phyloP scores from a whole-genome alignment of 1,284 basidiomycete species.

The Porogramme epimiltina region DNA sequence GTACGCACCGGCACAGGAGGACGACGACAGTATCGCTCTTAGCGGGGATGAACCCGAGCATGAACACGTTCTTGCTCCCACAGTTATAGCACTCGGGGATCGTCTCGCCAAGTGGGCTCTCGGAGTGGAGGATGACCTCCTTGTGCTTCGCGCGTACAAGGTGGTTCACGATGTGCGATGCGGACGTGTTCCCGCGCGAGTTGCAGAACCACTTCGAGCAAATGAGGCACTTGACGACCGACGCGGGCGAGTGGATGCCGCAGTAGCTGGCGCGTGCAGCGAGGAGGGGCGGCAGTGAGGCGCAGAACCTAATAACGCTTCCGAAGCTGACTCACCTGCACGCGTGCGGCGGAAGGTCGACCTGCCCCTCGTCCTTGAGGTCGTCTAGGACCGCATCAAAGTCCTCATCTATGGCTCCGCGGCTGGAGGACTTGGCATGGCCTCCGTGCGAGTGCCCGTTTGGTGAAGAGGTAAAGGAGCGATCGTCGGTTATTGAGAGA shows the following conservation, averaged over 20 bases:
- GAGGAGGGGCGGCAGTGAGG: slow-evolving; percentile 1
- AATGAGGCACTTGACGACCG: slow-evolving; percentile 94
- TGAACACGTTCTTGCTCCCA: slow-evolving; percentile 99
- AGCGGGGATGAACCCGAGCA: slow-evolving; percentile 98
- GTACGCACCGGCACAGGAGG: slow-evolving; percentile 87
- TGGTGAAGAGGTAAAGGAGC: slow-evolving; percentile 37
- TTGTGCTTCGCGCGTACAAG: slow-evolving; percentile 99
- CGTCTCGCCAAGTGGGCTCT: slow-evolving; percentile 95
- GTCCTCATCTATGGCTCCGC: slow-evolving; percentile 70
- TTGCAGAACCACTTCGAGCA: slow-evolving; percentile 99
- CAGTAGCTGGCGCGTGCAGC: slow-evolving; percentile 78
- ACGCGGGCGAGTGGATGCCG: slow-evolving; percentile 97
- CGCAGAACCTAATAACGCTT: slow-evolving; percentile 1
- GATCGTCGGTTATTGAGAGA: slow-evolving; percentile 65
- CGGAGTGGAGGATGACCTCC: slow-evolving; percentile 95
- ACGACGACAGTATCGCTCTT: slow-evolving; percentile 99
- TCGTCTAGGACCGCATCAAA: slow-evolving; percentile 88
- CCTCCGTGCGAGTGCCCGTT: slow-evolving; percentile 42
- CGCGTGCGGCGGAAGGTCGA: slow-evolving; percentile 88
- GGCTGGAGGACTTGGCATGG: slow-evolving; percentile 29
- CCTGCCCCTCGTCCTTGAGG: slow-evolving; percentile 80
- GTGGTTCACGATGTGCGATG: slow-evolving; percentile 99
- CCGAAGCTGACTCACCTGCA: slow-evolving; percentile 74
- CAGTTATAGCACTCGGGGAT: slow-evolving; percentile 99
- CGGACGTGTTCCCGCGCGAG: slow-evolving; percentile 96